Base-by-base conservation (phyloP, 2,329 filamentous ascomycete species). In the Ceratocystis lukuohia region DNA sequence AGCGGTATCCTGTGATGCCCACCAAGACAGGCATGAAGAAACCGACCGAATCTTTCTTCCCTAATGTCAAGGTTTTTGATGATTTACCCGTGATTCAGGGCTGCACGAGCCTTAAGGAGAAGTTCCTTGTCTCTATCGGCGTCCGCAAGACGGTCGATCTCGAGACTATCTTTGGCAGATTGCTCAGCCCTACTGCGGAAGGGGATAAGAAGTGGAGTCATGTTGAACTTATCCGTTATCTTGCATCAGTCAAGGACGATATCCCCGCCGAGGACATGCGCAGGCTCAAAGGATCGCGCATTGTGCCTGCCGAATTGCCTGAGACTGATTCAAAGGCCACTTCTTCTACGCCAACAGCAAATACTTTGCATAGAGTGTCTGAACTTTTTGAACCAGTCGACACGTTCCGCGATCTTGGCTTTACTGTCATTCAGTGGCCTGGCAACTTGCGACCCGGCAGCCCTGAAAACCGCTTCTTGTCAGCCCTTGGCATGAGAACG, bases 121-220 rank as follows among this genome's bases (percentile, higher is more conserved):
- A 95, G 74, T 89, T 99, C 69, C 76, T 99, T 56, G 77, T 82
- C 2, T 84, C 89, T 1, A 79, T 99, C 41, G 93, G 94, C 2
- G 92, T 99, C 30, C 86, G 94, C 68, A 97, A 97, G 77, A 99
- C 94, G 0, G 87, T 99, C 22, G 94, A 99, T 71, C 79, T 99
- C 1, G 91, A 91, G 41, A 93, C 95, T 37, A 95, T 99, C 37
- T 97, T 99, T 72, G 88, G 89, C 28, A 84, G 93, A 57, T 81
- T 99, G 56, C 82, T 96, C 70, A 86, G 82, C 64, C 80, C 82
- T 17, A 72, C 78, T 0, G 77, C 80, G 15, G 75, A 74, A 8
- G 78, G 79, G n/a, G 81, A 82, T 30, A 82, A 81, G 68, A 86
- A 86, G 74, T 96, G 90, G 89, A 96, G 91, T 67, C 93, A 97